These are phyloP conservation scores for Peterozyma toletana DNA, from an alignment of 805 yeast genomes.

Conservation along the genomic window DNA sequence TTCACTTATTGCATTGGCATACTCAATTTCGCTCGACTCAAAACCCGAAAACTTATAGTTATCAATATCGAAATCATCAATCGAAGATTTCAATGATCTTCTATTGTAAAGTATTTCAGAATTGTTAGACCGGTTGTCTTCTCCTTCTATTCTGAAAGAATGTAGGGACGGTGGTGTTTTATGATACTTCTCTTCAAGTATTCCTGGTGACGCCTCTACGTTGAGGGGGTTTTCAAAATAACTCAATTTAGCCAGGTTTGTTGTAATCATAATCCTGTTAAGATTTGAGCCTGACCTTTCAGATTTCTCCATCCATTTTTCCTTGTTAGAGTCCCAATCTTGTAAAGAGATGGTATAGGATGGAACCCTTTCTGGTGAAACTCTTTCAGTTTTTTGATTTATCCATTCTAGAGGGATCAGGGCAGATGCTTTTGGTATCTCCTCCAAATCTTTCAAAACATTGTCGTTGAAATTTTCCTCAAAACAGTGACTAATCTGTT, in stretches of 20 bases:
- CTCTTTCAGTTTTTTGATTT: neutral
- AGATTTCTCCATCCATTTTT: neutral
- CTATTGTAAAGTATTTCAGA: neutral
- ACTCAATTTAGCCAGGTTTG: neutral
- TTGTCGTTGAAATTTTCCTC: neutral
- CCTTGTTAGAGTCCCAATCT: conserved; percentile 7
- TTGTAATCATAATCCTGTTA: neutral
- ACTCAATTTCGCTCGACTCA: neutral
- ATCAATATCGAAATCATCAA: neutral
- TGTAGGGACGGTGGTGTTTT: conserved; percentile 4
- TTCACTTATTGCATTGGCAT: neutral
- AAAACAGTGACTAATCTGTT: neutral
- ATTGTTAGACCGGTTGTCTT: neutral
- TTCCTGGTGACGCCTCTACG: too few relatives aligned
- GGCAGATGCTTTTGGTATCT: neutral
- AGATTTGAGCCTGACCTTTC: neutral
- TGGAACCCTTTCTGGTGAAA: too few relatives aligned
- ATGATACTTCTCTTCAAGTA: neutral
- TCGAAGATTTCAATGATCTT: neutral
- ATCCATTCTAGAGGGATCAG: neutral
- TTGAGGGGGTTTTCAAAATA: neutral
- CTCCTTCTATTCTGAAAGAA: conserved; percentile 1
- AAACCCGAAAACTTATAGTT: neutral
- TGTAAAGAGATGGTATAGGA: conserved; percentile 3
- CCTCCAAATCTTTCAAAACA: neutral